Base-by-base conservation (phyloP, 176 grass and related monocot genomes). In the Paspalum notatum region DNA sequence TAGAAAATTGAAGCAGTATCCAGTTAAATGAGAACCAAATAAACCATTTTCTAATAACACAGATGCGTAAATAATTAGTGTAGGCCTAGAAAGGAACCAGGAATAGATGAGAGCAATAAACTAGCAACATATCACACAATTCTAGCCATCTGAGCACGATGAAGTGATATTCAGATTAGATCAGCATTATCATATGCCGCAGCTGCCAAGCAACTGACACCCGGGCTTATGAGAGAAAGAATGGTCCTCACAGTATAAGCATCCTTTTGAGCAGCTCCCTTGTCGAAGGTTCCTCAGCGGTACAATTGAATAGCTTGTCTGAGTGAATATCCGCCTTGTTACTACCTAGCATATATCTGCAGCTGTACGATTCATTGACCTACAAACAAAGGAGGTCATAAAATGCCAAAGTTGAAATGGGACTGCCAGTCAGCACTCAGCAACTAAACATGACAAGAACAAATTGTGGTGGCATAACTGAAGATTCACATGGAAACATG, bases 311-410 rank as follows among this genome's bases (percentile, higher is more conserved):
- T 80, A 95, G 66, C 25, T 92, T 85, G 21, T 95, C 90, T 9
- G 74, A 75, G 80, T 93, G 90, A 66, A 98, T 89, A 48, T 98
- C 92, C 47, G 90, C 92, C 68, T 91, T 98, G 69, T 80, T 86
- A 89, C 91, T 89, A 40, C 95, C 95, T 58, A 91, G 72, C 10
- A 66, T 91, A 74, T 98, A 98, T 64, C 88, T 89, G 72, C 95
- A 98, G 46, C 64, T 95, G 82, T 89, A 98, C 2, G 95, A 95
- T 86, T 98, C 92, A 68, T 98, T 98, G 50, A 98, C 92, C 95
- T 98, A 85, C 75, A 71, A 81, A 62, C 76, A 73, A 26, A 62
- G 25, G 68, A 59, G 26, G 22, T 77, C 54, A 80, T 27, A 47
- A 85, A 65, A 80, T 52, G 71, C 4, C 10, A 54, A 64, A 66